These are phyloP conservation scores for Fraxinus dipetala DNA, from an alignment of 305 asterid species.

Conservation along the genomic window DNA sequence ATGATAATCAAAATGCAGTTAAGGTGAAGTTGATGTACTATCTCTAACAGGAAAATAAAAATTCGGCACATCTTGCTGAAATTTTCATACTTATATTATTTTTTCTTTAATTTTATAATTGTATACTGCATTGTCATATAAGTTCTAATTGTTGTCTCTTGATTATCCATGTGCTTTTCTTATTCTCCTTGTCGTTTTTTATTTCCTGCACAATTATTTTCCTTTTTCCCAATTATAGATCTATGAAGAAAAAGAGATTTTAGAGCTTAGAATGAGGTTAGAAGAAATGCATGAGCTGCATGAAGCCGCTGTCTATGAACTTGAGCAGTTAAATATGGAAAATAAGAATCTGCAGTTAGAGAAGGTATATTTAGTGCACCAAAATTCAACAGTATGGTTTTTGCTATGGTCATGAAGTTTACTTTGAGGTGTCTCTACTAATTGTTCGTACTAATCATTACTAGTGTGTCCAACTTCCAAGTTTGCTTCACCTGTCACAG, in stretches of 20 bases:
- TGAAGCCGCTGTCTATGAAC: constrained; percentile 48
- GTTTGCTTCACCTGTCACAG: background rate
- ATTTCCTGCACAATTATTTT: constrained; percentile 15
- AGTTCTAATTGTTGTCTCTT: background rate
- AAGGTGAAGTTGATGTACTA: constrained; percentile 43
- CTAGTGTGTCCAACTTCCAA: background rate
- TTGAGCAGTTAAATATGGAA: constrained; percentile 45
- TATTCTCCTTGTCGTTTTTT: background rate
- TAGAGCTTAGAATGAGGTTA: constrained; percentile 50
- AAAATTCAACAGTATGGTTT: background rate
- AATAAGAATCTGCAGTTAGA: constrained; percentile 50
- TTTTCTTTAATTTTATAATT: background rate
- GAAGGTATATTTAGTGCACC: constrained; percentile 46
- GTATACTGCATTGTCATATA: background rate
- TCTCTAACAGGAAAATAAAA: background rate
- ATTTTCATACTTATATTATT: background rate
- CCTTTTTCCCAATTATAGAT: constrained; percentile 29
- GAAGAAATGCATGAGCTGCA: constrained; percentile 58
- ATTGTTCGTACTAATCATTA: background rate
- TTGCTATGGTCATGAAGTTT: background rate
- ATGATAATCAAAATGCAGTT: constrained; percentile 43
- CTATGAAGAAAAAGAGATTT: constrained; percentile 47
- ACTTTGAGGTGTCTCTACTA: background rate
- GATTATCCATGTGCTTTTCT: background rate
- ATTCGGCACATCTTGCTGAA: background rate